These are phyloP conservation scores for Trematosphaeria pertusa DNA, from an alignment of 2,329 filamentous ascomycete genomes.

Conservation along the genomic window DNA sequence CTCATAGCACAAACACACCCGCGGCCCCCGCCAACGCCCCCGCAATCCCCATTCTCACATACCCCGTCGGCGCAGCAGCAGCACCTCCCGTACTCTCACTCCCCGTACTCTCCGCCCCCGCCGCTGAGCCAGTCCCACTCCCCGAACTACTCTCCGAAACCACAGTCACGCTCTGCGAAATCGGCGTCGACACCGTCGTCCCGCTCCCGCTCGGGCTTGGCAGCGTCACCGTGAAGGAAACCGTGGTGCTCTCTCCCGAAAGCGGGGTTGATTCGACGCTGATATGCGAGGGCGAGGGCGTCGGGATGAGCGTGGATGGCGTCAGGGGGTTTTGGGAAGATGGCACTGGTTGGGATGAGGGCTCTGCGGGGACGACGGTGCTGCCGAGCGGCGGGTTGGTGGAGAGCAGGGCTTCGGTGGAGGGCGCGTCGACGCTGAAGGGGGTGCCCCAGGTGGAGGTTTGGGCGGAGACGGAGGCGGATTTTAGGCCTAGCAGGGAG, in stretches of 20 bases:
- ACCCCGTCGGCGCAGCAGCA: conserved; percentile 6
- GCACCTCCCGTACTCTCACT: conserved; percentile 4
- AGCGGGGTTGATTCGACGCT: too few species aligned
- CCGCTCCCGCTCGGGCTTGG: conserved; percentile 2
- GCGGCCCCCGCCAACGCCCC: conserved; percentile 18
- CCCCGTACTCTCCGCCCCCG: neutral
- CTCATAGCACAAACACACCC: conserved; percentile 14
- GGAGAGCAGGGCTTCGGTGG: conserved; percentile 4
- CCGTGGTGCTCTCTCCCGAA: too few species aligned
- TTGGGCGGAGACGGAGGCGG: conserved; percentile 5
- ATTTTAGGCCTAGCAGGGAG: conserved; percentile 13
- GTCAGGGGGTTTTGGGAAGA: neutral
- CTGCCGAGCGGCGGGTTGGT: neutral
- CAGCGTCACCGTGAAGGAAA: neutral
- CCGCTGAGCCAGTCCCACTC: neutral
- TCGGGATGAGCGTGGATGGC: too few species aligned
- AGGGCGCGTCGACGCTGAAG: conserved; percentile 12
- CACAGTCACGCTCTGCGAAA: neutral
- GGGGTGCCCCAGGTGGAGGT: conserved; percentile 14
- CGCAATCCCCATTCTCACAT: conserved; percentile 18
- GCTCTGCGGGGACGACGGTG: neutral
- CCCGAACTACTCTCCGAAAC: too few species aligned
- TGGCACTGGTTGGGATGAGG: neutral
- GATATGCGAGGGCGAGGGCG: too few species aligned
- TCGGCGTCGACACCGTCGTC: conserved; percentile 3